These are phyloP conservation scores for Ophiostoma piceae DNA, from an alignment of 2,329 filamentous ascomycete genomes.

Conservation along the genomic window DNA sequence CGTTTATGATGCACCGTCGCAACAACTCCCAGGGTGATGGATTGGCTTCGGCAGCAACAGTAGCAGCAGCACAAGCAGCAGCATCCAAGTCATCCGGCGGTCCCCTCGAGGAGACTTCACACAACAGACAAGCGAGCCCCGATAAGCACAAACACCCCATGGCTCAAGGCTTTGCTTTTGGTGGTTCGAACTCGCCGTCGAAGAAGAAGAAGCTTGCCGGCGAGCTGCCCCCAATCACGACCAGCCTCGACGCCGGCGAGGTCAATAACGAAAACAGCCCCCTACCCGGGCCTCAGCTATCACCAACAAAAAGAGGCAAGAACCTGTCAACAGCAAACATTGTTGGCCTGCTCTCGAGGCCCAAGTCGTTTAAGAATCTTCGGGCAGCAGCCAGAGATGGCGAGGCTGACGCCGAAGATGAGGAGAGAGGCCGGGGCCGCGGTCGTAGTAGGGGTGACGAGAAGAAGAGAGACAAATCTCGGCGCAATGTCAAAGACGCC, in stretches of 20 bases:
- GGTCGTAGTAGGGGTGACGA: constrained; percentile 56
- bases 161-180: background rate
- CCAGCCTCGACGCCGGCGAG: background rate
- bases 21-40: constrained; percentile 44
- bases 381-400: constrained; percentile 41
- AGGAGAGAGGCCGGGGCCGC: constrained; percentile 27
- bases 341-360: constrained; percentile 66
- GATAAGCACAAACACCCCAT: constrained; percentile 14
- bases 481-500: constrained; percentile 35
- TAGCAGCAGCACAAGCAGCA: constrained; percentile 16
- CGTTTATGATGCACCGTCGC: constrained; percentile 45
- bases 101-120: constrained; percentile 50
- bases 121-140: constrained; percentile 42
- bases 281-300: constrained; percentile 27
- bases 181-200: constrained; percentile 8
- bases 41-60: constrained; percentile 31
- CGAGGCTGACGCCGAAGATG: constrained; percentile 26
- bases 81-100: background rate
- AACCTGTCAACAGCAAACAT: constrained; percentile 79
- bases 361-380: constrained; percentile 66
- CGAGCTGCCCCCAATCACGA: background rate
- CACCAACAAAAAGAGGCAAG: constrained; percentile 64
- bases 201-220: constrained; percentile 22
- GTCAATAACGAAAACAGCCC: background rate
- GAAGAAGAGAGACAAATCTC: constrained; percentile 68